Evolutionary conservation across 768 basidiomycete species (phyloP).

Genomic region (Suillus americanus): DNA sequence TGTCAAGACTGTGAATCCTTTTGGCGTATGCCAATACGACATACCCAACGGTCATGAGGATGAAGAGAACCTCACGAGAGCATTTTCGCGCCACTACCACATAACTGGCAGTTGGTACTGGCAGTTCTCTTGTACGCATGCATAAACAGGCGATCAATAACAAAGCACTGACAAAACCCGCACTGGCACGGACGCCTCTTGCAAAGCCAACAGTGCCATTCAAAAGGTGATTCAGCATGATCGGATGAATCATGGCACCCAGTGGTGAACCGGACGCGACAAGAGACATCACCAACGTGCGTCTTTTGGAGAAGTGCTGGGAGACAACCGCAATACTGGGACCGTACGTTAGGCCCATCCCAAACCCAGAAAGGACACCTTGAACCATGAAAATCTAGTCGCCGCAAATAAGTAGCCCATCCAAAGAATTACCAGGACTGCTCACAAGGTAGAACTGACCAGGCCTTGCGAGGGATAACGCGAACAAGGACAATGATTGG

Average conservation of each 20-base stretch:
- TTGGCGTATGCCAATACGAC: background rate
- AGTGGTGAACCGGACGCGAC: background rate
- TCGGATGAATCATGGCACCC: background rate
- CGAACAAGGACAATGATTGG: constrained; percentile 33
- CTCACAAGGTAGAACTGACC: constrained; percentile 36
- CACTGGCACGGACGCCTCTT: background rate
- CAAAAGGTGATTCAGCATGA: background rate
- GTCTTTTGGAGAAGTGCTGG: background rate
- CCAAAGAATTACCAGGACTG: too few relatives aligned
- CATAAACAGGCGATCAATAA: background rate
- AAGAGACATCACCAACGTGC: background rate
- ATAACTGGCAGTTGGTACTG: background rate
- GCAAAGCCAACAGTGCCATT: background rate
- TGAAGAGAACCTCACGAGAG: background rate
- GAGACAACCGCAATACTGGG: background rate
- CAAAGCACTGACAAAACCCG: background rate
- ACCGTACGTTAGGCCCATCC: background rate
- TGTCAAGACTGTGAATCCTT: background rate
- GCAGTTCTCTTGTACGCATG: background rate
- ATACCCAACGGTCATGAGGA: background rate
- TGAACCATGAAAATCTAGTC: background rate
- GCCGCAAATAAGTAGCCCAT: background rate
- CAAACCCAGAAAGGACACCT: background rate
- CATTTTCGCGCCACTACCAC: background rate
- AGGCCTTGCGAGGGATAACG: constrained; percentile 36